These are phyloP conservation scores for Phoenix roebelenii DNA, from an alignment of 176 grass and related monocot species.

Conservation along the genomic window DNA sequence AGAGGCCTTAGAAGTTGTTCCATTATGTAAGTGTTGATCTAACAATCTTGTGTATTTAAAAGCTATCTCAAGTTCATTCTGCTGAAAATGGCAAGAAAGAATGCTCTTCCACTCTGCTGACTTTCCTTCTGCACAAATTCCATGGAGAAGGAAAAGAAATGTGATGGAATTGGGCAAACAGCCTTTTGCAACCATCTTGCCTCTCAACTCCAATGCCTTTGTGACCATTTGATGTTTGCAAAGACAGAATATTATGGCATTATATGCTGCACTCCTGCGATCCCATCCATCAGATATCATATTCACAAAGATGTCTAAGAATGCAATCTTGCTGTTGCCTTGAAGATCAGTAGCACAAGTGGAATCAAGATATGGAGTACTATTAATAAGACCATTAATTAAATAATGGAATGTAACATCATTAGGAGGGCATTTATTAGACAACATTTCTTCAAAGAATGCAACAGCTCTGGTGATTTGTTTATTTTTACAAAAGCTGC, in stretches of 20 bases:
- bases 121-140: constrained; percentile 61
- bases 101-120: constrained; percentile 35
- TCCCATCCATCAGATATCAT: constrained; percentile 53
- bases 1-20: constrained; percentile 17
- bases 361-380: constrained; percentile 20
- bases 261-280: constrained; percentile 47
- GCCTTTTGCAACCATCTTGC: constrained; percentile 48
- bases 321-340: constrained; percentile 21
- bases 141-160: constrained; percentile 77
- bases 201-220: constrained; percentile 54
- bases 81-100: constrained; percentile 40
- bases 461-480: constrained; percentile 30
- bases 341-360: constrained; percentile 20
- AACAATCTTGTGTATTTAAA: constrained; percentile 32
- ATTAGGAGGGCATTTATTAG: constrained; percentile 59
- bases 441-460: constrained; percentile 61
- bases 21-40: constrained; percentile 29
- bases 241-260: constrained; percentile 60
- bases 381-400: constrained; percentile 54
- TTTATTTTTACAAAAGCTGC: constrained; percentile 48
- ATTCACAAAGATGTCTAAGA: constrained; percentile 43
- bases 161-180: constrained; percentile 41
- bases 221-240: constrained; percentile 72
- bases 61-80: constrained; percentile 42
- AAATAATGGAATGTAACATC: constrained; percentile 55